Evolutionary conservation across 257 asterid genomes (phyloP).

Genomic region (Verbascum thapsus): DNA sequence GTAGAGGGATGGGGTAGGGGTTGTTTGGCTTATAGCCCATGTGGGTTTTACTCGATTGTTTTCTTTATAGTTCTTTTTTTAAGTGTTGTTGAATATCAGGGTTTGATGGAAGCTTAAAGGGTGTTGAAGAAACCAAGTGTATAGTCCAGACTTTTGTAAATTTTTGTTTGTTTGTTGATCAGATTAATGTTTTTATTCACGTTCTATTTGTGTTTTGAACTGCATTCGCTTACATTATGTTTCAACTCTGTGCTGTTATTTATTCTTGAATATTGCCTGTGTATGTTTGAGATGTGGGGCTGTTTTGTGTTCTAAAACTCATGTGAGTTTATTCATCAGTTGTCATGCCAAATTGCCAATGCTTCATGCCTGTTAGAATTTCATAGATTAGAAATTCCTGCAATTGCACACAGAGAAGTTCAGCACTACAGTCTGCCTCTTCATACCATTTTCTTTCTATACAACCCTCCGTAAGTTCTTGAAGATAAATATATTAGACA

Average conservation of each 20-base stretch:
- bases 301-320: neutral
- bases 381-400: neutral
- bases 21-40: neutral
- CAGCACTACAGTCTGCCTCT: neutral
- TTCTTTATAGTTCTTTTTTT: neutral
- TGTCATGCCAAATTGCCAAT: neutral
- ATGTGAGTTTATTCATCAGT: neutral
- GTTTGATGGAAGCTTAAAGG: conserved; percentile 8
- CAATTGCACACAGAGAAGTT: neutral
- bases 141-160: neutral
- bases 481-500: neutral
- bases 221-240: neutral
- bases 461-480: neutral
- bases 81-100: conserved; percentile 14
- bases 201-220: neutral
- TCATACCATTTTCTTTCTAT: neutral
- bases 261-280: neutral
- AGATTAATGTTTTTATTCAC: neutral
- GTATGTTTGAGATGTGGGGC: neutral
- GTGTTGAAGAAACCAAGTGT: conserved; percentile 14
- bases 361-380: conserved; percentile 5
- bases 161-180: neutral
- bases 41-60: neutral
- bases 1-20: neutral
- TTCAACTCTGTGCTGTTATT: neutral